Evolutionary conservation across 2,329 filamentous ascomycete genomes (phyloP), one percentile per base, ranked within the genome.

Genomic region (Neonectria sp.): DNA sequence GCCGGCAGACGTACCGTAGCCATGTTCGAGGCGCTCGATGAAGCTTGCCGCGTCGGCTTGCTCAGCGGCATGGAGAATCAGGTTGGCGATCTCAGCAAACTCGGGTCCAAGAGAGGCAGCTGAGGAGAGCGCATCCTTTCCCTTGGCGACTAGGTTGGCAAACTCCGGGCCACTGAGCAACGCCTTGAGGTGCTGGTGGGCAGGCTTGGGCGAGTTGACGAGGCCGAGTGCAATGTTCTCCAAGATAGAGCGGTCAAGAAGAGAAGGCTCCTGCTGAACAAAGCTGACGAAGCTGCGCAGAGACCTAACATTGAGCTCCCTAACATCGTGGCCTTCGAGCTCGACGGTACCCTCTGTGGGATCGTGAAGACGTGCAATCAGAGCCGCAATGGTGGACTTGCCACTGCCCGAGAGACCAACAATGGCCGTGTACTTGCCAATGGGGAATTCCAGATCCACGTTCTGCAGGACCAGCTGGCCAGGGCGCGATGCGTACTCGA

Each of bases 11-110:
- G 86, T 87, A 17, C 82, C 83, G 25, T 88, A 86, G 0, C 89
- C 88, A 40, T 85, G 78, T 51, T 90, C 85, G 3, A 89, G 83
- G 0, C 77, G 79, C 45, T 83, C 80, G 68, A 89, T 90, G 74
- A 90, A 92, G 29, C 75, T 76, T 48, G 83, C 81, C 0, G 88
- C 90, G 76, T 92, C 89, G 1, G 91, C 90, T 43, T 91, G 82
- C 12, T 80, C 81, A 4, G 88, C 86, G n/a, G 90, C 87, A 12
- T 83, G 75, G 73, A 82, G 79, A 2, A 87, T 83, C 49, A 88
- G 76, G 29, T 74, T 77, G 37, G 88, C 80, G 37, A 91, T 86
- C 64, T 89, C 84, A 57, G 35, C 49, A 46, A 58, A 77, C 17
- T 82, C 78, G 0, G 82, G 60, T 1, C 86, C 82, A 4, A 84